A percentile compares a stretch with the other conserved stretches of the same genome.
These are phyloP conservation scores for Termitomyces sp. DNA, from an alignment of 768 basidiomycete species.

Conservation along the genomic window DNA sequence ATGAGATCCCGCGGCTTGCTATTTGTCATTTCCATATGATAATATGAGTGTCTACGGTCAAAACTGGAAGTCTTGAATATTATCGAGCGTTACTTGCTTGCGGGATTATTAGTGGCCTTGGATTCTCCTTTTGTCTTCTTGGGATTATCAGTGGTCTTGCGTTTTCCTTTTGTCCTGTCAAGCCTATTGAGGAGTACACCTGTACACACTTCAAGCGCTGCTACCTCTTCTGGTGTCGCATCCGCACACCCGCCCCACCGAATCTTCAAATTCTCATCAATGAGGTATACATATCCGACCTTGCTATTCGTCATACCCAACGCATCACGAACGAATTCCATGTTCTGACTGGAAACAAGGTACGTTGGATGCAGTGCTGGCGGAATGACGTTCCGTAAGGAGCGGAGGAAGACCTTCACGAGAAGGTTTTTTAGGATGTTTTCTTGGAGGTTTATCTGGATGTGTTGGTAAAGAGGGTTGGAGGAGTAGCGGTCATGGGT, in stretches of 20 bases:
- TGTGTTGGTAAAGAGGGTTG: conserved; percentile 61
- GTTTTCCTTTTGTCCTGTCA: conserved; percentile 22
- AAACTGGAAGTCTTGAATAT: neutral
- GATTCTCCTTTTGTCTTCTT: no score
- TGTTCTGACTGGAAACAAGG: conserved; percentile 74
- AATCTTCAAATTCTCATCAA: conserved; percentile 79
- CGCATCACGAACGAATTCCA: conserved; percentile 81
- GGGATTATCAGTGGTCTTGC: neutral
- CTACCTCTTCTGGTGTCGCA: conserved; percentile 67
- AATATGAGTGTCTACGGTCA: neutral
- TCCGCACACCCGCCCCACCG: conserved; percentile 93
- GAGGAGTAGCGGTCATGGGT: conserved; percentile 46
- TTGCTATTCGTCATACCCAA: conserved; percentile 87
- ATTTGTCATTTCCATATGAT: neutral
- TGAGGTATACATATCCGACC: conserved; percentile 87
- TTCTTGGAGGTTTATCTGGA: conserved; percentile 92
- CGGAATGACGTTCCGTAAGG: conserved; percentile 65
- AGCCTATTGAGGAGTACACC: conserved; percentile 63
- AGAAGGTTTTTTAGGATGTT: conserved; percentile 90
- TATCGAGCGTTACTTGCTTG: neutral
- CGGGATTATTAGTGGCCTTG: no score
- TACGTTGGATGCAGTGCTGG: conserved; percentile 62
- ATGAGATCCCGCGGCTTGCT: neutral
- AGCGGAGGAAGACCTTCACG: conserved; percentile 76
- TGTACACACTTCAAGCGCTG: conserved; percentile 62